phyloP scores from a whole-genome alignment of 352 stramenopile genomes.

The Saprolegnia parasitica region DNA sequence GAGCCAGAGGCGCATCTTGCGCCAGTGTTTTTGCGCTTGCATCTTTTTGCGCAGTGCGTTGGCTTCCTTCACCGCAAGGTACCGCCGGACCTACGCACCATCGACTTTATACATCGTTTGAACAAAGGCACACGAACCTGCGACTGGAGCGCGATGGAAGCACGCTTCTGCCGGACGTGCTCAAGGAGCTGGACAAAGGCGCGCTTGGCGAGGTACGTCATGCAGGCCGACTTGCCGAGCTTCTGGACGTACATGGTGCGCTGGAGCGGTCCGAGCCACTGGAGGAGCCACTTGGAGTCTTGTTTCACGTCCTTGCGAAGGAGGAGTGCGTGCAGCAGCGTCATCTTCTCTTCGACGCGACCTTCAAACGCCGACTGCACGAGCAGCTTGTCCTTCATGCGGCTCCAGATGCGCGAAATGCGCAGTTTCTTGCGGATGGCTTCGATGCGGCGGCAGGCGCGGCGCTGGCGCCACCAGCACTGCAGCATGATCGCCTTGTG shows the following conservation, averaged over 20 bases:
- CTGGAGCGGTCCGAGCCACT: conserved; percentile 75
- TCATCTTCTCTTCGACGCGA: conserved; percentile 74
- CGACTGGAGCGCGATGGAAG: conserved; percentile 56
- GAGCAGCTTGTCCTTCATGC: conserved; percentile 55
- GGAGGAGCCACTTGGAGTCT: conserved; percentile 72
- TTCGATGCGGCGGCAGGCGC: conserved; percentile 60
- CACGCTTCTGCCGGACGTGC: conserved; percentile 56
- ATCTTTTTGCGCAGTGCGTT: background rate
- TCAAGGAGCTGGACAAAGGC: conserved; percentile 76
- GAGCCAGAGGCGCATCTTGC: background rate
- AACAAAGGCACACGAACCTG: conserved; percentile 35
- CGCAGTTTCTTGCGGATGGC: conserved; percentile 38
- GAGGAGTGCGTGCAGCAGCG: conserved; percentile 70
- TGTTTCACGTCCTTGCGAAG: conserved; percentile 52
- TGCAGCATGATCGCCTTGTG: conserved; percentile 71
- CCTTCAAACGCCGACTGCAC: conserved; percentile 75
- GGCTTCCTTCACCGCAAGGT: conserved; percentile 31
- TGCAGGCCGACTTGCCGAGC: conserved; percentile 71
- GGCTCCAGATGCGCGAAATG: conserved; percentile 61
- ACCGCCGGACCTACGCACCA: conserved; percentile 68
- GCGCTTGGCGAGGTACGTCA: conserved; percentile 67
- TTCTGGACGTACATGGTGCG: conserved; percentile 83
- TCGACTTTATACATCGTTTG: conserved; percentile 49
- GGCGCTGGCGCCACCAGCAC: conserved; percentile 67
- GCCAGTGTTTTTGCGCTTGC: background rate